Evolutionary conservation across 306 rosid species (phyloP), one percentile per base, ranked within the genome.

Genomic region (Bauhinia variegata): DNA sequence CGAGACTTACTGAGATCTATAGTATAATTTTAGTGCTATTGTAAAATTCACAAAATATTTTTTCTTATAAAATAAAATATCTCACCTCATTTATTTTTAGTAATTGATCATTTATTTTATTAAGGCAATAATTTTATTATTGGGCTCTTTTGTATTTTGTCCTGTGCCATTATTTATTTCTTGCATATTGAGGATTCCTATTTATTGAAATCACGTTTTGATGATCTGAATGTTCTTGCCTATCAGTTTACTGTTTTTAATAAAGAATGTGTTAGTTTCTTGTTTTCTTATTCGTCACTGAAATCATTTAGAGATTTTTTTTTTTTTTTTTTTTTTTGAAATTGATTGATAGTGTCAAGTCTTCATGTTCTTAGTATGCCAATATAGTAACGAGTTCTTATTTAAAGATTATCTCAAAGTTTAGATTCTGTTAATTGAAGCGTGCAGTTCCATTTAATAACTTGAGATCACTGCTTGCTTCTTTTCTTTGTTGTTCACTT

Each of bases 211-310:
- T 63, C 28, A 38, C 36, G 46, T 44, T 71, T 53, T 41, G 23
- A 3, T 13, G 56, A 9, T 36, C 23, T 44, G 59, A 52, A 43
- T 44, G 46, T 59, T 63, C 54, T 55, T 47, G 13, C 44, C 12
- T 37, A 23, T 43, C 31, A 53, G 42, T 64, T 32, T 16, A 9
- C n/a, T 54, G 9, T 31, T 43, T 34, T 16, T 68, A 1, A 68
- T 54, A 34, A 17, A 18, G 63, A 8, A 13, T 54, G 48, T 1
- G 5, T 33, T 55, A 36, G n/a, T 28, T 7, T 12, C 44, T 51
- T 61, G 3, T 18, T n/a, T 48, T 59, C 52, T 23, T 36, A 9
- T 38, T 28, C 67, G 36, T 13, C 12, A 28, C 52, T 54, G 11
- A 33, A 51, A 23, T 58, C 11, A 5, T 23, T 39, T 65, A 37